Base-by-base conservation (phyloP, 2,329 filamentous ascomycete genomes). In the Rachicladosporium sp. region DNA sequence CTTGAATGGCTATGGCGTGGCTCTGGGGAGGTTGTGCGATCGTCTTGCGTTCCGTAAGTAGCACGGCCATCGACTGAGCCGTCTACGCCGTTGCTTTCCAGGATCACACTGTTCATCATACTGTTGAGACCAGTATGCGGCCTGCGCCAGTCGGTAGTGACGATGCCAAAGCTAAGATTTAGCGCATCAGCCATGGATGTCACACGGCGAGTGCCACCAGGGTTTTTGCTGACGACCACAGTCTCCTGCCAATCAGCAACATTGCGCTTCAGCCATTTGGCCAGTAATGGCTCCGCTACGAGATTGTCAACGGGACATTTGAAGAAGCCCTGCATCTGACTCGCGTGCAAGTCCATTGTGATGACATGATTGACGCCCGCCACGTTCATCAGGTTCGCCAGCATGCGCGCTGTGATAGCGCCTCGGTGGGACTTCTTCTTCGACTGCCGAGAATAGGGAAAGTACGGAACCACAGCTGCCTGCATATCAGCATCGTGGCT, bases 291-390 rank as follows among this genome's bases (percentile, higher is more conserved):
- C 61, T 98, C 91, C 37, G 91, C 91, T 53, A 94, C 86, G 38
- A 98, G 78, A 57, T 98, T 96, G 64, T 98, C 91, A 44, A 98
- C 89, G 0, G 91, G 91, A 52, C 89, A 94, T 57, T 84, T 84
- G 73, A 98, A 98, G 68, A 98, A 98, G 43, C 91, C 91, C 66
- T 98, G 91, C 86, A 96, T 96, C 67, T 96, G 91, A n/a, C 71
- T 66, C 55, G 76, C 75, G 66, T 98, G 91, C 23, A 98, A 74
- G 58, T 98, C 91, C 57, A 98, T 82, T 10, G 91, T 98, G 54
- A 98, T 88, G 60, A 98, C 84, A 68, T 98, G 91, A 65, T 93
- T 87, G 49, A 98, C 87, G 39, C 91, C 91, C 37, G 91, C 91
- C 42, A 98, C 83, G 44, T 83, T 76, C 50, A 98, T 78, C 36